Evolutionary conservation across 2,329 filamentous ascomycete genomes (phyloP).

Genomic region (Thermochaetoides dissita): DNA sequence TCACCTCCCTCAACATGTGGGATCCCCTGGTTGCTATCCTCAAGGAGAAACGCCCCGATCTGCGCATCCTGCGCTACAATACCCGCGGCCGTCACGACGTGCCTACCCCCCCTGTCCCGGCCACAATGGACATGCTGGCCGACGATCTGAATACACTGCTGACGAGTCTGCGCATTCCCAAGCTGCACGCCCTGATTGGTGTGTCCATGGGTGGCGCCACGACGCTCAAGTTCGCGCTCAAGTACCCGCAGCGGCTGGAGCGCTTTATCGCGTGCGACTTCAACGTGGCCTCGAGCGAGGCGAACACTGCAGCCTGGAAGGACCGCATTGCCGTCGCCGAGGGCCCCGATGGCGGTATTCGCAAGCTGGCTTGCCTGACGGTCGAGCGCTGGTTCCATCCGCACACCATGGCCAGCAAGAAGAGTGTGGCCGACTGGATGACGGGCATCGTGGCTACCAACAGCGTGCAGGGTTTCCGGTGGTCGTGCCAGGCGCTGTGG

Average conservation of each 20-base stretch:
- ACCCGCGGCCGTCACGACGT: constrained; percentile 51
- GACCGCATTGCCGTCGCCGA: constrained; percentile 59
- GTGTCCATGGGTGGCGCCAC: constrained; percentile 75
- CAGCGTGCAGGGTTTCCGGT: constrained; percentile 53
- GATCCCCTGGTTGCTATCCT: constrained; percentile 56
- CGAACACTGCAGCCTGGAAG: constrained; percentile 67
- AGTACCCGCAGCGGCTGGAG: constrained; percentile 42
- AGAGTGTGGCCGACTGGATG: constrained; percentile 39
- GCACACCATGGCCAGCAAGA: constrained; percentile 29
- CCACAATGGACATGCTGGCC: constrained; percentile 51
- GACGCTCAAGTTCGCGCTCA: constrained; percentile 56
- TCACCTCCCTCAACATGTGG: constrained; percentile 72
- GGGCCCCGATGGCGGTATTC: constrained; percentile 42
- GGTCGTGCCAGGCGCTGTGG: constrained; percentile 56
- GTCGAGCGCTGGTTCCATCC: constrained; percentile 69
- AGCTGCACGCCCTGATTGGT: constrained; percentile 54
- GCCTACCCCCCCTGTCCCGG: constrained; percentile 33
- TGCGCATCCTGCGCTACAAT: constrained; percentile 66
- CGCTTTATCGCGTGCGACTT: constrained; percentile 67
- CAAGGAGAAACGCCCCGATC: constrained; percentile 42
- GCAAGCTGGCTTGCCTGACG: constrained; percentile 53
- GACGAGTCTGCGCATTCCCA: constrained; percentile 52
- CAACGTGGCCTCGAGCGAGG: constrained; percentile 55
- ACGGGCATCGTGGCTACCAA: constrained; percentile 57
- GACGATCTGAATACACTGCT: constrained; percentile 55